These are phyloP conservation scores for Capronia americana DNA, from an alignment of 2,329 filamentous ascomycete genomes.

Conservation along the genomic window DNA sequence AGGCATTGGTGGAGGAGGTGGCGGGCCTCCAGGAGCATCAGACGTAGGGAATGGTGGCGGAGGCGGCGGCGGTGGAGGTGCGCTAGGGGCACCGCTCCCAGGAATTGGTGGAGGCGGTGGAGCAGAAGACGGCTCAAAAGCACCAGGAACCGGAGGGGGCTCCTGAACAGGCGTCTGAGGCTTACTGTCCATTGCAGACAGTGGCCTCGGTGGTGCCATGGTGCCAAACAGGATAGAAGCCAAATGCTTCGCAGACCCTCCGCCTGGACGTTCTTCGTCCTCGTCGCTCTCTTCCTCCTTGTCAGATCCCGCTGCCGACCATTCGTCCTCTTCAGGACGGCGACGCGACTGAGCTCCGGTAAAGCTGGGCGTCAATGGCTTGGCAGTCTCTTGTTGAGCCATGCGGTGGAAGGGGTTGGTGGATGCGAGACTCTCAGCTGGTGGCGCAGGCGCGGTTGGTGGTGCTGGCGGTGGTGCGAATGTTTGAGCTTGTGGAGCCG, in stretches of 20 bases:
- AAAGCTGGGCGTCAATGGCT: slow-evolving; percentile 58
- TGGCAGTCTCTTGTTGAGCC: slow-evolving; percentile 60
- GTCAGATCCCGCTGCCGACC: slow-evolving; percentile 79
- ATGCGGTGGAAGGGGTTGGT: slow-evolving; percentile 97
- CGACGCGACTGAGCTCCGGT: slow-evolving; percentile 57
- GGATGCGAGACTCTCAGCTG: slow-evolving; percentile 64
- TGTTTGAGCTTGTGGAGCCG: slow-evolving; percentile 50
- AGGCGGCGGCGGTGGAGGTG: slow-evolving; percentile 44
- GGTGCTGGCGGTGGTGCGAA: slow-evolving; percentile 48
- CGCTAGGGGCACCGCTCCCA: slow-evolving; percentile 41
- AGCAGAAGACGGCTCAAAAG: slow-evolving; percentile 44
- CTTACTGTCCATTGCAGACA: slow-evolving; percentile 71
- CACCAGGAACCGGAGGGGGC: slow-evolving; percentile 55
- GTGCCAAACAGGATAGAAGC: slow-evolving; percentile 95
- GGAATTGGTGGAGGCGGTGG: slow-evolving; percentile 42
- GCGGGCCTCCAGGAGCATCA: slow-evolving; percentile 48
- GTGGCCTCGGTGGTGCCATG: slow-evolving; percentile 89
- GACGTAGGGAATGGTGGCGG: slow-evolving; percentile 47
- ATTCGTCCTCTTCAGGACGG: slow-evolving; percentile 75
- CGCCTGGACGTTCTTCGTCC: slow-evolving; percentile 77
- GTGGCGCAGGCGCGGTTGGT: slow-evolving; percentile 45
- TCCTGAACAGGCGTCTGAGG: slow-evolving; percentile 54
- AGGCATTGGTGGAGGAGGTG: slow-evolving; percentile 50
- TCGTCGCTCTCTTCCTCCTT: slow-evolving; percentile 73
- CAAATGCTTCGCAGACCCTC: slow-evolving; percentile 85